Base-by-base conservation (phyloP, 164 flowering plant genomes). In the Euptelea pleiosperma region DNA sequence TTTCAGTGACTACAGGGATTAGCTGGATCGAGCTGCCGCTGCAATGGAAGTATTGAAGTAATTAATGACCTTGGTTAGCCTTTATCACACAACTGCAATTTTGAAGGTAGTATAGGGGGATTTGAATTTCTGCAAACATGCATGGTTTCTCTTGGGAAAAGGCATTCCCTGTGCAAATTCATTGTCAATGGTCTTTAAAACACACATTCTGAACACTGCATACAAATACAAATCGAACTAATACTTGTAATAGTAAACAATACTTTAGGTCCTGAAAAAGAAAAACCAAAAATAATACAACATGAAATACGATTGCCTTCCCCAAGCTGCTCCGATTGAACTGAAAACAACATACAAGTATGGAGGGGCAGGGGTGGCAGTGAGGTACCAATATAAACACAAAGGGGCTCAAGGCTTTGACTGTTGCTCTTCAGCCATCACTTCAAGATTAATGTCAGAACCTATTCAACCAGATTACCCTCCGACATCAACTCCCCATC, bases 311-410 rank as follows among this genome's bases (percentile, higher is more conserved):
- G 7, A 39, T 24, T 8, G 41, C 39, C 19, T 15, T 11, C 47
- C 7, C 48, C 52, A 26, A 54, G 52, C n/a, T n/a, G 39, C 72
- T 66, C 49, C 54, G 41, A 58, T 35, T 24, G 51, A 28, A 60
- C 30, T 36, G 36, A 61, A 33, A 34, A 39, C 19, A 22, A 60
- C 36, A 22, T 26, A 25, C 70, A 36, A 15, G 49, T 48, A 37
- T 55, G 31, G 40, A 58, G 52, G 4, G 16, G 8, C 30, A 24
- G 30, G 6, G 57, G 16, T 34, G 21, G 40, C n/a, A 18, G 24
- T 6, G 26, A 26, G 56, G 29, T 42, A 15, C 41, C 56, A 11
- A 47, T 58, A 33, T 30, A 54, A 47, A 58, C 46, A 16, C 49
- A 19, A n/a, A 40, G 58, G 58, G 56, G 60, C 37, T 52, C 45